Evolutionary conservation across 306 rosid genomes (phyloP), one percentile per base, ranked within the genome.

Genomic region (Arachis stenosperma): DNA sequence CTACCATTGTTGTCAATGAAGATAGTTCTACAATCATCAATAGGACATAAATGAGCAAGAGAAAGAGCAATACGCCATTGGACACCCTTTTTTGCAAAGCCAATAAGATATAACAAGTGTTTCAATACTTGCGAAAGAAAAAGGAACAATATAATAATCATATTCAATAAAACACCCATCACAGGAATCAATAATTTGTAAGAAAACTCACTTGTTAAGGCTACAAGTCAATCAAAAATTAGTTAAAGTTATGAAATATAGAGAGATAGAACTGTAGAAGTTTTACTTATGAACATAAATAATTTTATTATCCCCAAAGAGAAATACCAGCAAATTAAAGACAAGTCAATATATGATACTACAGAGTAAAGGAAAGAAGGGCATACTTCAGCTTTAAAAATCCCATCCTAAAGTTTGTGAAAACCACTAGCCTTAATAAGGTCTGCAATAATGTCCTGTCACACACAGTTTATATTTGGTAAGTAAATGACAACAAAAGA

Each of bases 21-120:
- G 61, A 95, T 88, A 44, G 85, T 75, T 85, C 90, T 87, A 27
- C 73, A 82, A 81, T 90, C 96, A 2, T 82, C 84, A 36, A 85
- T 83, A 42, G 90, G 78, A 81, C 99, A 90, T 59, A 91, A 88
- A 79, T 91, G 92, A 57, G 99, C 99, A 86, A 95, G 91, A 50
- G 99, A 88, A 83, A 90, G 82, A 83, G 85, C 87, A 10, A 95
- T 87, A 9, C 85, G 88, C 74, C 84, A 88, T 79, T 82, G 93
- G 69, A 94, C 75, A 44, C 8, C 63, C 84, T 84, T 82, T 67
- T 87, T 92, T 27, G 82, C 89, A 46, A 64, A 79, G 68, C 93
- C 86, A 90, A 87, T 85, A 78, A 95, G 84, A 70, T 90, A 84
- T 71, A 91, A 69, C 40, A 95, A 67, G 52, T 88, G 93, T 57